Evolutionary conservation across 306 rosid genomes (phyloP).

Genomic region (Morella rubra): DNA sequence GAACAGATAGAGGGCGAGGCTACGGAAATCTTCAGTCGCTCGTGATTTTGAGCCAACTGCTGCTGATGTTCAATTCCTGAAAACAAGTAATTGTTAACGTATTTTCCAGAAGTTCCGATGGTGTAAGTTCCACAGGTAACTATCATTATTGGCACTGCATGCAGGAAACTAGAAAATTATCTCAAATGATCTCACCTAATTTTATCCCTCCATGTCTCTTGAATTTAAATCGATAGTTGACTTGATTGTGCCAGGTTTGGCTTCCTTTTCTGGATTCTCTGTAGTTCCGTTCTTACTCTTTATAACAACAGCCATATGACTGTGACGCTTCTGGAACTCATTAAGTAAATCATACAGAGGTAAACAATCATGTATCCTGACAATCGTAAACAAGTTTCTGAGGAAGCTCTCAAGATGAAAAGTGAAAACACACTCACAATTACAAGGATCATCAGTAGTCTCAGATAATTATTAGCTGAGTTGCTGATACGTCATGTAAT

Average conservation of each 20-base stretch:
- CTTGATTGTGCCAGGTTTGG: constrained; percentile 22
- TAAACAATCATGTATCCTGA: constrained; percentile 46
- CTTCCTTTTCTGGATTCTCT: constrained; percentile 16
- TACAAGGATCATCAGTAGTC: too few species aligned
- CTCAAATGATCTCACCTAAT: constrained; percentile 12
- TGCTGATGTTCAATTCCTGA: constrained; percentile 1
- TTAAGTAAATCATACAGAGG: constrained; percentile 78
- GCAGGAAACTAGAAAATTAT: too few species aligned
- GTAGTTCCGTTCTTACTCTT: constrained; percentile 33
- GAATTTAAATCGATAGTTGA: constrained; percentile 22
- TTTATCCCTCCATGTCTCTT: constrained; percentile 11
- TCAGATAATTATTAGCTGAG: neutral
- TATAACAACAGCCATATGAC: constrained; percentile 84
- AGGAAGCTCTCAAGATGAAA: neutral
- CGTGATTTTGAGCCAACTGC: constrained; percentile 24
- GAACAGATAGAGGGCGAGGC: constrained; percentile 18
- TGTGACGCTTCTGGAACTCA: constrained; percentile 66
- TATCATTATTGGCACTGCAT: too few species aligned
- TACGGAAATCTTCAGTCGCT: constrained; percentile 17
- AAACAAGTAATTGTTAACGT: neutral
- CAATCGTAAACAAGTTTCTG: neutral
- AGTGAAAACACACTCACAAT: neutral
- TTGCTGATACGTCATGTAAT: neutral
- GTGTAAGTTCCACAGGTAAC: neutral
- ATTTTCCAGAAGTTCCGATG: neutral